Evolutionary conservation across 106 monocot genomes (phyloP), one percentile per base, ranked within the genome.

Genomic region (Allium fistulosum): DNA sequence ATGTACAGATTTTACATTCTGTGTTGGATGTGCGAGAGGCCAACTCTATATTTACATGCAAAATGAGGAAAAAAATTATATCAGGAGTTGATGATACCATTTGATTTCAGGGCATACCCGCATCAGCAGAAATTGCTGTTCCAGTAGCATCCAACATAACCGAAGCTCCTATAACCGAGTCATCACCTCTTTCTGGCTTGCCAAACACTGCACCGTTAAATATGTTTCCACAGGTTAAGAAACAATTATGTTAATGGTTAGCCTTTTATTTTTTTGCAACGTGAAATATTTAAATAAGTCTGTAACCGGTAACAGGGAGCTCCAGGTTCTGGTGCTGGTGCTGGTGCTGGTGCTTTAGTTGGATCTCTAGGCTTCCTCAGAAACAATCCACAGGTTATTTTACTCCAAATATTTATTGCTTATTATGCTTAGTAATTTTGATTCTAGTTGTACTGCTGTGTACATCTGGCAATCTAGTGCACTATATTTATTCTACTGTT

Each of bases 291-390:
- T 1, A 45, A 22, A 22, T 22, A 22, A 45, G 37, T 26, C 46
- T 69, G 56, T 57, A 37, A 2, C 37, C 37, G 0, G 37, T 69
- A n/a, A 57, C 55, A 69, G 68, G 68, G 68, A n/a, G 68, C 45
- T 56, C 68, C 85, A 3, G 74, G 17, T 58, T 9, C 37, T 28
- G 55, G 68, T 56, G 76, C 67, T n/a, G 85, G 72, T 78, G 78
- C 79, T 80, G 87, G 81, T 56, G 76, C 67, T n/a, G 85, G 72
- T 78, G 76, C 79, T 80, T 84, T 79, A 16, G 78, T 64, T 76
- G 93, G 99, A 27, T 71, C 83, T 69, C 93, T 99, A 67, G 99
- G 90, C 59, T 99, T 99, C 52, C 85, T 99, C 59, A 87, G 99
- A 70, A 76, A 88, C 69, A 99, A 85, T 50, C 79, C 75, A 55